Conservation (phyloP, 352 stramenopile species). For the Phytopythium litorale region DNA sequence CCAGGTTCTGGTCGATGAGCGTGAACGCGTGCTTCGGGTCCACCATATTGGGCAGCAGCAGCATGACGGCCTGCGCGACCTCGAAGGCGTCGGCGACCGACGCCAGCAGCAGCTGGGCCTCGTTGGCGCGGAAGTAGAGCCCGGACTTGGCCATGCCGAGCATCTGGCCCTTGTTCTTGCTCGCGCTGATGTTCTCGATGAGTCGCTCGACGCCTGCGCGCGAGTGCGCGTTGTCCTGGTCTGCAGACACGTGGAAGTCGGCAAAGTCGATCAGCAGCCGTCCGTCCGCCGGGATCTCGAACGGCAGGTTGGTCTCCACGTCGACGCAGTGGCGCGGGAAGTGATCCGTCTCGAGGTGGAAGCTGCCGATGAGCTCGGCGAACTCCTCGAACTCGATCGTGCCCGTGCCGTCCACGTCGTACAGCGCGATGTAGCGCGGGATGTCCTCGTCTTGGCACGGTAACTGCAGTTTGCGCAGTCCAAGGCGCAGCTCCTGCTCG, state of each 20-base stretch:
- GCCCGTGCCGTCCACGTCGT: constrained; percentile 68
- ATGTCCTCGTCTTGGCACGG: constrained; percentile 61
- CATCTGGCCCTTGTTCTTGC: constrained; percentile 82
- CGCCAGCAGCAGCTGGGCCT: constrained; percentile 69
- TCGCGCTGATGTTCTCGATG: constrained; percentile 72
- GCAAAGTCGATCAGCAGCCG: constrained; percentile 65
- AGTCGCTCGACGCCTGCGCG: constrained; percentile 59
- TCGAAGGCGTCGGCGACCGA: constrained; percentile 63
- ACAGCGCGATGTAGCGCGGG: constrained; percentile 56
- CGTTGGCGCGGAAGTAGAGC: constrained; percentile 57
- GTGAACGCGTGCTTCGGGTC: constrained; percentile 54
- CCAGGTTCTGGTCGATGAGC: constrained; percentile 68
- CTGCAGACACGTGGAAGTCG: constrained; percentile 68
- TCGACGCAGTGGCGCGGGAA: constrained; percentile 56
- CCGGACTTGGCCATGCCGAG: constrained; percentile 74
- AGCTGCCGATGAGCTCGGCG: constrained; percentile 69
- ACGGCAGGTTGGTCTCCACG: constrained; percentile 49
- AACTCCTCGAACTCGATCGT: constrained; percentile 80
- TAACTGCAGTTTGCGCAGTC: constrained; percentile 49
- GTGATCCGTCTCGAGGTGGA: constrained; percentile 46
- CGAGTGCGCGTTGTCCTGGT: constrained; percentile 65
- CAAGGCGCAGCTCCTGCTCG: constrained; percentile 42
- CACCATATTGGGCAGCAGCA: constrained; percentile 72
- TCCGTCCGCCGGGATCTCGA: constrained; percentile 61
- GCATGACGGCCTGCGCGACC: constrained; percentile 52